Percentiles rank a stretch among this genome's conserved stretches.
Conservation (phyloP, 2,329 filamentous ascomycete species). For the Colletotrichum lindemuthianum region DNA sequence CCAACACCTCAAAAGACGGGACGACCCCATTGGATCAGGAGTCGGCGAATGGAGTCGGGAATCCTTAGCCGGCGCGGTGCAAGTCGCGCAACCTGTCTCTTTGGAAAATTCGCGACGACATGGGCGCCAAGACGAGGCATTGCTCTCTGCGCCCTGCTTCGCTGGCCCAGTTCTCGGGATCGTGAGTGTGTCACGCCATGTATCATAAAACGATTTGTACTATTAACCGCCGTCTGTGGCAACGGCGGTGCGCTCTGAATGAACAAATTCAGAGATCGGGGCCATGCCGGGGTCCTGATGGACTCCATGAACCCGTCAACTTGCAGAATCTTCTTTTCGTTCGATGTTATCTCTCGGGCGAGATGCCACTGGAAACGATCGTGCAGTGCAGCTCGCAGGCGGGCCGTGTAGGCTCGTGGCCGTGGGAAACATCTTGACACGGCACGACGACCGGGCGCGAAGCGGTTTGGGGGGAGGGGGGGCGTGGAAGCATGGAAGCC, state of each 20-base stretch:
- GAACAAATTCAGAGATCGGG: not conserved
- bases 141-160: constrained; percentile 3
- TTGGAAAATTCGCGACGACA: constrained; percentile 12
- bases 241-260: not conserved
- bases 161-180: not conserved
- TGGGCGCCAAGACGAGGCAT: constrained; percentile 20
- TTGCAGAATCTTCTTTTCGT: constrained; percentile 11
- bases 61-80: constrained; percentile 7
- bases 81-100: constrained; percentile 5
- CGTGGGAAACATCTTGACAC: constrained; percentile 16
- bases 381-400: constrained; percentile 15
- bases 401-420: constrained; percentile 6
- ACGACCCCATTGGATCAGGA: constrained; percentile 14
- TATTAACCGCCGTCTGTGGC: constrained; percentile 7
- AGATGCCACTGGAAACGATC: constrained; percentile 9
- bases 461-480: no score
- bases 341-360: constrained; percentile 20
- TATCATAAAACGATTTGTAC: constrained; percentile 34
- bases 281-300: constrained; percentile 19
- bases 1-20: constrained; percentile 24
- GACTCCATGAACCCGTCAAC: constrained; percentile 19
- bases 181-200: constrained; percentile 18
- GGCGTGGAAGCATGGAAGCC: not conserved
- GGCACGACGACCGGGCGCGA: not conserved
- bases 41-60: constrained; percentile 6